phyloP scores from a whole-genome alignment of 2,329 filamentous ascomycete genomes.

The Colletotrichum sp. region DNA sequence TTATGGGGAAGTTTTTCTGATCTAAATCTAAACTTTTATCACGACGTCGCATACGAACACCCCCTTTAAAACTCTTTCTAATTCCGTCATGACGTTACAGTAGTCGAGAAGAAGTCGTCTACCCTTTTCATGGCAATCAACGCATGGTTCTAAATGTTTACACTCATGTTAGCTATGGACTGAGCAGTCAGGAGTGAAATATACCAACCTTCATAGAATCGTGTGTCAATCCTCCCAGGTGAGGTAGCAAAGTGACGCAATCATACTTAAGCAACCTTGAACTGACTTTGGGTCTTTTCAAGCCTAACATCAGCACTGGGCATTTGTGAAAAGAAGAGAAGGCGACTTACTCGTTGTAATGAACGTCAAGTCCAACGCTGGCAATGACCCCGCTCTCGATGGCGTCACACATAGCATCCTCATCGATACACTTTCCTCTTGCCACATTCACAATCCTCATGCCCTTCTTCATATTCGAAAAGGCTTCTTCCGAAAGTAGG shows the following conservation, averaged over 20 bases:
- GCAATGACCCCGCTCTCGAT: constrained; percentile 17
- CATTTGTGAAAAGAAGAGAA: accelerated
- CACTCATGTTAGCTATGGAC: accelerated
- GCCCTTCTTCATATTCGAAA: constrained; percentile 16
- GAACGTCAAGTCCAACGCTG: constrained; percentile 23
- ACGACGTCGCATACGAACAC: accelerated
- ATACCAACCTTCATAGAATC: neutral
- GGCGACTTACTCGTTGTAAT: constrained; percentile 18
- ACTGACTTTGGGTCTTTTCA: neutral
- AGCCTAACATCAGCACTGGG: neutral
- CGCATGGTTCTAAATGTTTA: neutral
- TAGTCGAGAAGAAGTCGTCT: neutral
- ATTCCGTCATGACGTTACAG: accelerated
- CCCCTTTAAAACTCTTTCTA: accelerated
- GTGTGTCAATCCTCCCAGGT: neutral
- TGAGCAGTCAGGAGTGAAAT: neutral
- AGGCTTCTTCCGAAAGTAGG: constrained; percentile 9
- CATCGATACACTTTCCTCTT: constrained; percentile 24
- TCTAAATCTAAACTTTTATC: too few relatives aligned
- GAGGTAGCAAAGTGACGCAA: neutral
- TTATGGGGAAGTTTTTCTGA: too few relatives aligned
- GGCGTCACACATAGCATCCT: constrained; percentile 23
- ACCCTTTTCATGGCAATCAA: neutral
- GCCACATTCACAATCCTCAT: constrained; percentile 24
- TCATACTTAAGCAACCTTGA: neutral